Conservation (phyloP, 148 eudicot genomes). For the Spergularia marina region DNA sequence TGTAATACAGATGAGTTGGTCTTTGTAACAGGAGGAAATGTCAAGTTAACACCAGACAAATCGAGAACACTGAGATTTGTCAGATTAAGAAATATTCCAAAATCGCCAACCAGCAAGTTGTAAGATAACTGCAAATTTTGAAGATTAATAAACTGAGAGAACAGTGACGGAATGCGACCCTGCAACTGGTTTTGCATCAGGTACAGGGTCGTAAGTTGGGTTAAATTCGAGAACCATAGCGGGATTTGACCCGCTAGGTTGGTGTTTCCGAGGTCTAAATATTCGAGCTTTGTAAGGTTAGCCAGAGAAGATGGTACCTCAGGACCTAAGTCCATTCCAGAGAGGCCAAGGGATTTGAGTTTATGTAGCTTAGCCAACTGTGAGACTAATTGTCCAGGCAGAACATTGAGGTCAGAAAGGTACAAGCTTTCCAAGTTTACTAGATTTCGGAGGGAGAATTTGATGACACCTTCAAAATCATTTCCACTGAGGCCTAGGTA, state of each 20-base stretch:
- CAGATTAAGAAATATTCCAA: neutral
- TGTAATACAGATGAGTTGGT: slow-evolving; percentile 4
- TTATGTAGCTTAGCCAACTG: slow-evolving; percentile 2
- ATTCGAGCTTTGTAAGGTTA: slow-evolving; percentile 11
- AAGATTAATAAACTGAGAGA: slow-evolving; percentile 11
- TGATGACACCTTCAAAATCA: slow-evolving; percentile 5
- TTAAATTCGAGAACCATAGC: slow-evolving; percentile 8
- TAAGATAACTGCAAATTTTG: slow-evolving; percentile 6
- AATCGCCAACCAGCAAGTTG: slow-evolving; percentile 7
- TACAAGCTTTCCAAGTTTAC: slow-evolving; percentile 1
- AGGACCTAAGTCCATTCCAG: slow-evolving; percentile 10
- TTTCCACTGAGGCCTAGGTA: slow-evolving; percentile 1
- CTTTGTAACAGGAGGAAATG: neutral
- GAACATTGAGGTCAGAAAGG: neutral
- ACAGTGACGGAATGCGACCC: slow-evolving; percentile 15
- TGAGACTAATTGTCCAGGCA: neutral
- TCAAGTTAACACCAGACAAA: neutral
- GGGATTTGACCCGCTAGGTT: slow-evolving; percentile 1
- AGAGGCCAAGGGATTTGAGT: slow-evolving; percentile 2
- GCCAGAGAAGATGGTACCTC: slow-evolving; percentile 15
- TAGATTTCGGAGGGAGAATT: slow-evolving; percentile 9
- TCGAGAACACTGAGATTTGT: slow-evolving; percentile 4
- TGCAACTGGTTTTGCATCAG: slow-evolving; percentile 3
- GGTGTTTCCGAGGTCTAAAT: slow-evolving; percentile 5
- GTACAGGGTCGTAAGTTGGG: neutral